Evolutionary conservation across 1,284 basidiomycete species (phyloP).

Genomic region (Schizophyllum amplum): DNA sequence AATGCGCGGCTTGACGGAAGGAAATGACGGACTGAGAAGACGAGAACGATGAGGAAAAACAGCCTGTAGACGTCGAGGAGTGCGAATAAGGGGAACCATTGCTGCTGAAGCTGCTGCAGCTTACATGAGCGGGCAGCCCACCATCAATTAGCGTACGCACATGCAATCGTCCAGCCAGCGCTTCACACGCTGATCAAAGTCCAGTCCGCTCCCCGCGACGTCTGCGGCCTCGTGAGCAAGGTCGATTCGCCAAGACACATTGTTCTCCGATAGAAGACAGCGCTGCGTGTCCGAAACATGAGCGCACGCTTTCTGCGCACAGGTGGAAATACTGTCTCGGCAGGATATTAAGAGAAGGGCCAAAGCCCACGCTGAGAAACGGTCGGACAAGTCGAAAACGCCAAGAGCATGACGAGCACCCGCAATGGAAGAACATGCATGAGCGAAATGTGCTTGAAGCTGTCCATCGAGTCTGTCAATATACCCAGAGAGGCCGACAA

Average conservation of each 20-base stretch:
- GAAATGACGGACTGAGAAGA: too few relatives aligned
- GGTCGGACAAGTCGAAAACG: not conserved
- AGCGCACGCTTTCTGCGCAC: too few relatives aligned
- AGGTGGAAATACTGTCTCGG: not conserved
- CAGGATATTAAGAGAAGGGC: not conserved
- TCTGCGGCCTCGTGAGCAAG: not conserved
- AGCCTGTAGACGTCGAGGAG: too few relatives aligned
- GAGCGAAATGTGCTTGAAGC: not conserved
- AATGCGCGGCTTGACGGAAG: too few relatives aligned
- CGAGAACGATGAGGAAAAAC: too few relatives aligned
- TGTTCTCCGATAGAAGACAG: not conserved
- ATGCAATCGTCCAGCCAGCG: not conserved
- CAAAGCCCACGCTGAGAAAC: not conserved
- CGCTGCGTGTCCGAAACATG: not conserved
- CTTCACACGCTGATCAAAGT: not conserved
- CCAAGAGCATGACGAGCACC: not conserved
- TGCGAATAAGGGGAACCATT: too few relatives aligned
- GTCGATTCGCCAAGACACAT: not conserved
- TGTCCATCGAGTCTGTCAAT: too few relatives aligned
- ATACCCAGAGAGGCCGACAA: too few relatives aligned
- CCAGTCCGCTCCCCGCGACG: not conserved
- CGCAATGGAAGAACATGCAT: not conserved
- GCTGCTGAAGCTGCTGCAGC: too few relatives aligned
- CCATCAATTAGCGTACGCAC: not conserved
- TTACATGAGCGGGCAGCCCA: too few relatives aligned